Evolutionary conservation across 2,329 filamentous ascomycete species (phyloP).

Genomic region (Zasmidium cellare): DNA sequence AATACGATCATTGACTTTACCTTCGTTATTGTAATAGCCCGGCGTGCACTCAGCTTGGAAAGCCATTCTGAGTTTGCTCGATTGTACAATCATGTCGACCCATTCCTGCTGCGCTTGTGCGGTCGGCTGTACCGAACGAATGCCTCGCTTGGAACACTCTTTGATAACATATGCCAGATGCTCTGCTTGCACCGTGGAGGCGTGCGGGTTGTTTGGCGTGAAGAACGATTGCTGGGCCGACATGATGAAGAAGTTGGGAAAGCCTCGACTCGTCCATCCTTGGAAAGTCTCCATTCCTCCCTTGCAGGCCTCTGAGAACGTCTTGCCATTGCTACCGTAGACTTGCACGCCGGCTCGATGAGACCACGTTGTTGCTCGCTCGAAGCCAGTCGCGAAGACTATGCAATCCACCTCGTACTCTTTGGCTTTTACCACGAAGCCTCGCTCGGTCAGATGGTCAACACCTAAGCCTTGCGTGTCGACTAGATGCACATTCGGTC

Average conservation of each 20-base stretch:
- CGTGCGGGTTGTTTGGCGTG: constrained; percentile 41
- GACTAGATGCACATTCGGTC: constrained; percentile 57
- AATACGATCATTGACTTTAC: no score
- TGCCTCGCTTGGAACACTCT: constrained; percentile 32
- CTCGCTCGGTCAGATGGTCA: constrained; percentile 45
- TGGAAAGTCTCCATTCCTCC: constrained; percentile 53
- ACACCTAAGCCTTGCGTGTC: constrained; percentile 59
- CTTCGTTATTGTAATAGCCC: constrained; percentile 54
- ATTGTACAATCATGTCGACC: constrained; percentile 42
- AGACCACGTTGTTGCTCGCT: constrained; percentile 33
- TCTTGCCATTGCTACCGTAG: constrained; percentile 45
- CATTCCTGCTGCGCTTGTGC: constrained; percentile 50
- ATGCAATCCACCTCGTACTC: constrained; percentile 52
- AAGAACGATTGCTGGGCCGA: constrained; percentile 44
- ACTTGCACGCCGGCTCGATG: constrained; percentile 24
- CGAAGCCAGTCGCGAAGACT: constrained; percentile 50
- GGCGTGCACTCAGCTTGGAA: constrained; percentile 53
- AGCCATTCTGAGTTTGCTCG: constrained; percentile 41
- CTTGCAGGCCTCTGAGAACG: constrained; percentile 47
- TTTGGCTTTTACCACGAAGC: constrained; percentile 49
- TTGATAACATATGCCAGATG: constrained; percentile 50
- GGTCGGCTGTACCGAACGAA: constrained; percentile 45
- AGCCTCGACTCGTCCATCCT: constrained; percentile 49
- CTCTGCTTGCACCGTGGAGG: constrained; percentile 37
- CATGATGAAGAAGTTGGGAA: constrained; percentile 58